Conservation (phyloP, 129 eudicot genomes). For the Calendula officinalis region DNA sequence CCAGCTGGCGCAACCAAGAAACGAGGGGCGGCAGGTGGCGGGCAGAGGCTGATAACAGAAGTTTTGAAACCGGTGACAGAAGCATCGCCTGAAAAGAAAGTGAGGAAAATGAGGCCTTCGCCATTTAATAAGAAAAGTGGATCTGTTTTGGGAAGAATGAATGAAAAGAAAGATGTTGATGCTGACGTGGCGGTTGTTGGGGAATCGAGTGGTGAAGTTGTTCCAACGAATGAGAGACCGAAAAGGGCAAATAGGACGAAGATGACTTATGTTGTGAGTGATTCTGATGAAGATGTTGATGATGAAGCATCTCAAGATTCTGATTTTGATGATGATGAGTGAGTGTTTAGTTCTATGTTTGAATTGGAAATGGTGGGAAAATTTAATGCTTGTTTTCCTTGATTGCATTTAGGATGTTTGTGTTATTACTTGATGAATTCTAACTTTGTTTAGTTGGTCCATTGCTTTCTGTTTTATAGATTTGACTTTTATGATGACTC, state of each 20-base stretch:
- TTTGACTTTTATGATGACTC: no score
- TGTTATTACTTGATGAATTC: not conserved
- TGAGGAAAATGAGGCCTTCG: conserved; percentile 88
- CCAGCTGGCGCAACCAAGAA: conserved; percentile 61
- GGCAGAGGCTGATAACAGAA: conserved; percentile 62
- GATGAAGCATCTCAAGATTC: conserved; percentile 35
- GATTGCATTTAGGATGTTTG: not conserved
- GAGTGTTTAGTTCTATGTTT: not conserved
- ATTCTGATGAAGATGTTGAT: conserved; percentile 45
- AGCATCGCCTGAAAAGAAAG: conserved; percentile 79
- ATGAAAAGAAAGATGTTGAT: conserved; percentile 18
- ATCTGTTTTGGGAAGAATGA: conserved; percentile 53
- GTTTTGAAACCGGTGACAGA: conserved; percentile 55
- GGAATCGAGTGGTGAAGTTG: conserved; percentile 34
- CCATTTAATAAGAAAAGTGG: conserved; percentile 94
- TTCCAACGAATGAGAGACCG: conserved; percentile 56
- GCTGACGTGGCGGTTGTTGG: conserved; percentile 31
- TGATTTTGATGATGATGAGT: conserved; percentile 41
- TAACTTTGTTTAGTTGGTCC: not conserved
- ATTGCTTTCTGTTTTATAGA: no score
- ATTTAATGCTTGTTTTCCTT: conserved; percentile 16
- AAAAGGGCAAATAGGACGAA: conserved; percentile 50
- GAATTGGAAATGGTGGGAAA: conserved; percentile 20
- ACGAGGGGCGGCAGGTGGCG: conserved; percentile 46
- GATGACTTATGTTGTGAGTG: conserved; percentile 61